A percentile compares a stretch with the other conserved stretches of the same genome.
Conservation (phyloP, 805 yeast genomes). For the Tetrapisispora arboricola region DNA sequence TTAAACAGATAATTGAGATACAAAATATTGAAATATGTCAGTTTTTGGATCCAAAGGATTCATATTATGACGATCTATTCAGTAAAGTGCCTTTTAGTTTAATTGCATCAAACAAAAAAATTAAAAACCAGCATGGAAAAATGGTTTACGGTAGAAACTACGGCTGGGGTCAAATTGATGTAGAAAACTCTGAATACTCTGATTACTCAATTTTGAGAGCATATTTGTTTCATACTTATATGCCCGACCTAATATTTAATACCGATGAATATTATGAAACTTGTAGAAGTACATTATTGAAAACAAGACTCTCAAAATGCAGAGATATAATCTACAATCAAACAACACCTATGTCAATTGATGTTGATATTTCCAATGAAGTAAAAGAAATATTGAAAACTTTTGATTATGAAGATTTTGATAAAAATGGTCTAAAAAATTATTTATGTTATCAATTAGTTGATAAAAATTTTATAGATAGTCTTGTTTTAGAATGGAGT, state of each 20-base stretch:
- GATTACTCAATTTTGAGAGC: conserved; percentile 61
- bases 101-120: conserved; percentile 52
- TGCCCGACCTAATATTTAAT: conserved; percentile 67
- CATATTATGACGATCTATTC: conserved; percentile 28
- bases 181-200: conserved; percentile 67
- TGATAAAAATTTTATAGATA: conserved; percentile 31
- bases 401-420: conserved; percentile 21
- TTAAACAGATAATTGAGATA: conserved; percentile 40
- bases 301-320: conserved; percentile 32
- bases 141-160: conserved; percentile 65
- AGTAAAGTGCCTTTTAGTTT: conserved; percentile 57
- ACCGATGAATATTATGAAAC: conserved; percentile 70
- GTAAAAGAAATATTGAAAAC: conserved; percentile 5
- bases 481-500: conserved; percentile 33
- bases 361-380: conserved; percentile 2
- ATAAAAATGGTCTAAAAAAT: conserved; percentile 29
- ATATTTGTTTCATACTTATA: conserved; percentile 54
- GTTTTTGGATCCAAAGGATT: conserved; percentile 31
- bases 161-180: conserved; percentile 80
- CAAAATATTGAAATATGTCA: conserved; percentile 54
- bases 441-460: conserved; percentile 32
- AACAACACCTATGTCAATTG: not conserved
- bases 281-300: conserved; percentile 51
- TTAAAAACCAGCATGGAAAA: conserved; percentile 35
- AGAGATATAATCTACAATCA: conserved; percentile 11